Evolutionary conservation across 2,329 filamentous ascomycete species (phyloP).

Genomic region (Torrubiella hemipterigena): DNA sequence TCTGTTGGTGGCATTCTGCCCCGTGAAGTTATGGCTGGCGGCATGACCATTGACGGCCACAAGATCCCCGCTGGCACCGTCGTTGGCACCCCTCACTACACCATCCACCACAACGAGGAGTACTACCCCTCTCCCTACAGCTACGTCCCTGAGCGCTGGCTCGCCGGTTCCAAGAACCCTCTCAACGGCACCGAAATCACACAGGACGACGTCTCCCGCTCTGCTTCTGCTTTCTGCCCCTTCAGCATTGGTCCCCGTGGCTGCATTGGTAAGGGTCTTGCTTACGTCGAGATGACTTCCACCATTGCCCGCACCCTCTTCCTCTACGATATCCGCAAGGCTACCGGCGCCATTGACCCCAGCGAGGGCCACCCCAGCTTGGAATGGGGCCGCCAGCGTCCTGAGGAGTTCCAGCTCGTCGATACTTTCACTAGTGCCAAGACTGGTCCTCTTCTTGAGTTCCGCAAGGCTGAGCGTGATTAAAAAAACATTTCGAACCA

Average conservation of each 20-base stretch:
- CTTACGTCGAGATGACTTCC: constrained; percentile 54
- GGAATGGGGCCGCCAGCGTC: constrained; percentile 42
- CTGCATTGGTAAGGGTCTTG: constrained; percentile 60
- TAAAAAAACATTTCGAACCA: too few species aligned
- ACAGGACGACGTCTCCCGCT: constrained; percentile 38
- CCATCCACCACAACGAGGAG: constrained; percentile 52
- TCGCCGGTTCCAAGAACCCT: constrained; percentile 32
- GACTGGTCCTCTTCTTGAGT: constrained; percentile 58
- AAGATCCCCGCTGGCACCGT: constrained; percentile 46
- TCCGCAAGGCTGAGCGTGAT: constrained; percentile 21
- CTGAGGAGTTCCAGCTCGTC: constrained; percentile 53
- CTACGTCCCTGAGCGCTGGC: constrained; percentile 55
- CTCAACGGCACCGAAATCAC: constrained; percentile 24
- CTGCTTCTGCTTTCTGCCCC: constrained; percentile 61
- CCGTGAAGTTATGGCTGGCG: constrained; percentile 44
- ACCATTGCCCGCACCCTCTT: constrained; percentile 50
- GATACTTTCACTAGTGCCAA: constrained; percentile 67
- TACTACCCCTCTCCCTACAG: constrained; percentile 50
- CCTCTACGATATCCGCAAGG: constrained; percentile 46
- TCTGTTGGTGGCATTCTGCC: constrained; percentile 49
- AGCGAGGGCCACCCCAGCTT: constrained; percentile 36
- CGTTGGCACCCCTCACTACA: constrained; percentile 54
- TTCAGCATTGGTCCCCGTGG: constrained; percentile 59
- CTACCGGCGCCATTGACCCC: constrained; percentile 34
- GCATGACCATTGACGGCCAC: constrained; percentile 40